Conservation (phyloP, 2,329 filamentous ascomycete species). For the Nigrograna mackinnonii region DNA sequence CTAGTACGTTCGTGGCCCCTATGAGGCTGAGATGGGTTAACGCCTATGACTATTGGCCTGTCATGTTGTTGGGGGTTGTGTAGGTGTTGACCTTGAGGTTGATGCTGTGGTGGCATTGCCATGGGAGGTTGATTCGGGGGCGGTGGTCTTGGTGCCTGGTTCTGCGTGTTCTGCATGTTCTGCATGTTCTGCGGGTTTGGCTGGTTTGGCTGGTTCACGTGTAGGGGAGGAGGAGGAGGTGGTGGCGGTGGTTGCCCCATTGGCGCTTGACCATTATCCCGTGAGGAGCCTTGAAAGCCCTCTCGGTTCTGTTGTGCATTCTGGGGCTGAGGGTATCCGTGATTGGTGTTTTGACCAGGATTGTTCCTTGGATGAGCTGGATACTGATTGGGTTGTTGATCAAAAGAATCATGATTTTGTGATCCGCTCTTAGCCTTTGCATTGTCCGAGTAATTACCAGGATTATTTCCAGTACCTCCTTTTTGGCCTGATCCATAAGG, state of each 20-base stretch:
- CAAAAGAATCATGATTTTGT: not conserved
- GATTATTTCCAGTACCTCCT: not conserved
- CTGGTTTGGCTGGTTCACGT: not conserved
- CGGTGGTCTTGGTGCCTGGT: not conserved
- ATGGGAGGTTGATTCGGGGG: not conserved
- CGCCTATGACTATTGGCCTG: too few species aligned
- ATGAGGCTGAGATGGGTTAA: too few species aligned
- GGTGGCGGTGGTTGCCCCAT: not conserved
- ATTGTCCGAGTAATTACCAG: not conserved
- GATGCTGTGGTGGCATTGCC: constrained; percentile 1
- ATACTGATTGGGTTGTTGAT: not conserved
- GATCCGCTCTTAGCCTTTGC: too few species aligned
- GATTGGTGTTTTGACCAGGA: not conserved
- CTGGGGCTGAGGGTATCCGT: not conserved
- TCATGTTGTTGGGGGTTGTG: too few species aligned
- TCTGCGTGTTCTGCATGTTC: not conserved
- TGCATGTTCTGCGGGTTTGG: not conserved
- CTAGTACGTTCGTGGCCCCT: too few species aligned
- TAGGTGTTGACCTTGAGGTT: constrained; percentile 7
- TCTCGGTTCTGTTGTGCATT: too few species aligned
- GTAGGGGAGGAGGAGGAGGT: constrained; percentile 3
- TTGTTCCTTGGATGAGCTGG: not conserved
- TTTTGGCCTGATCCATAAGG: not conserved
- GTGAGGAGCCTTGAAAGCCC: not conserved
- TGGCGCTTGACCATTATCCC: constrained; percentile 2